Evolutionary conservation across 352 stramenopile species (phyloP).

Genomic region (Globisporangium cystogenes): DNA sequence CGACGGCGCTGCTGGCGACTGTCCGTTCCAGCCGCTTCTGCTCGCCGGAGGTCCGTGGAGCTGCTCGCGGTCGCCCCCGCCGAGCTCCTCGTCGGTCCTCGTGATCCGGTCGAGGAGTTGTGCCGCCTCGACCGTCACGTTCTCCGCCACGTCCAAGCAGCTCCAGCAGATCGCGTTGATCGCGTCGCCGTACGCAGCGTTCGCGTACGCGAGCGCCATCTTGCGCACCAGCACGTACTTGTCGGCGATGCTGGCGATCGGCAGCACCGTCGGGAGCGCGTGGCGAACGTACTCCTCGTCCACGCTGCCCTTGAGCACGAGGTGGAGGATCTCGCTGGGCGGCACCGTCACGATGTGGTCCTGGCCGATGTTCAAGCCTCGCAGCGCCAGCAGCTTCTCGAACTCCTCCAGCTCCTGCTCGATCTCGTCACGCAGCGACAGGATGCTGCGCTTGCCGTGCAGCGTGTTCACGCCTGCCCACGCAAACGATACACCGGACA

Average conservation of each 20-base stretch:
- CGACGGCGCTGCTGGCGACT: constrained; percentile 4
- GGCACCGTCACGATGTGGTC: constrained; percentile 33
- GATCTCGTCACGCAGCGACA: constrained; percentile 58
- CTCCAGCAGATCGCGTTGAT: constrained; percentile 68
- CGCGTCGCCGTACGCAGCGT: constrained; percentile 43
- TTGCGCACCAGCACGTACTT: constrained; percentile 48
- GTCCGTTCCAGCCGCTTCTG: neutral
- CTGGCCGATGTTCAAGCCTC: constrained; percentile 50
- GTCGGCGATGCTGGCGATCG: constrained; percentile 47
- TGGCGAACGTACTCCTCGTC: constrained; percentile 59
- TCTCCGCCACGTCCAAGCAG: constrained; percentile 59
- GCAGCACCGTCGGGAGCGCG: constrained; percentile 49
- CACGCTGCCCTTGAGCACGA: constrained; percentile 41
- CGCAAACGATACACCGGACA: neutral
- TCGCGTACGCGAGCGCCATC: constrained; percentile 47
- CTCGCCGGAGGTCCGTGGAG: neutral
- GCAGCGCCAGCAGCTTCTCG: constrained; percentile 48
- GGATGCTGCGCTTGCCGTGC: constrained; percentile 43
- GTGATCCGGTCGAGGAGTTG: constrained; percentile 58
- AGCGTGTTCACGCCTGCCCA: constrained; percentile 41
- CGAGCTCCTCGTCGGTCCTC: constrained; percentile 8
- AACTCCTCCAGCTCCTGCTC: constrained; percentile 64
- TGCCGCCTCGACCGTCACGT: constrained; percentile 57
- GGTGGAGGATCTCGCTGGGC: constrained; percentile 52
- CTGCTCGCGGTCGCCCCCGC: neutral